phyloP scores from a whole-genome alignment of 345 rosid species.

The Salix arbutifolia region DNA sequence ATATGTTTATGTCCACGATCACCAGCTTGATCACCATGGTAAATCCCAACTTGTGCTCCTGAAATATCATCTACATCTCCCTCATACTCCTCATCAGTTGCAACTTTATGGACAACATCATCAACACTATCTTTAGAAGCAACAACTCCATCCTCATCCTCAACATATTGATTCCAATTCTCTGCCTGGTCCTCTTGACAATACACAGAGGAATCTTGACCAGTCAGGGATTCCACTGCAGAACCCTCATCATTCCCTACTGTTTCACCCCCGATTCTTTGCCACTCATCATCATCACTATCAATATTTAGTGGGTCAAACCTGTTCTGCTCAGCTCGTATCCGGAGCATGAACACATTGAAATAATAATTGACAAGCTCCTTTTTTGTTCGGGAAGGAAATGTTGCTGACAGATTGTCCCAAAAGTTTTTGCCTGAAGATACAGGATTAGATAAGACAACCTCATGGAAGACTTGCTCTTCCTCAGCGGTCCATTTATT shows the following conservation, averaged over 20 bases:
- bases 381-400: constrained; percentile 47
- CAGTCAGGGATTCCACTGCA: constrained; percentile 35
- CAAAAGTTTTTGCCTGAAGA: constrained; percentile 58
- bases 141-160: constrained; percentile 23
- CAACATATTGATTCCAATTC: constrained; percentile 24
- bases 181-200: constrained; percentile 13
- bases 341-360: constrained; percentile 56
- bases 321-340: constrained; percentile 67
- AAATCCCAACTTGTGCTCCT: constrained; percentile 9
- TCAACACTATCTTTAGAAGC: constrained; percentile 10
- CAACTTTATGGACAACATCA: constrained; percentile 3
- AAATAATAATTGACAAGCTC: constrained; percentile 73
- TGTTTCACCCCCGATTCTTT: constrained; percentile 21
- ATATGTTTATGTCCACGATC: constrained; percentile 7
- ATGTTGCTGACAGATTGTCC: constrained; percentile 48
- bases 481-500: constrained; percentile 56
- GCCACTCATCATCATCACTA: constrained; percentile 88
- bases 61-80: constrained; percentile 33
- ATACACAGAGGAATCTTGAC: constrained; percentile 12
- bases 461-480: constrained; percentile 47
- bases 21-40: neutral
- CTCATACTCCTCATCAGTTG: constrained; percentile 29
- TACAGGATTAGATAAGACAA: constrained; percentile 53
- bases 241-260: constrained; percentile 36
- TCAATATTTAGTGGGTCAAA: constrained; percentile 43